Evolutionary conservation across 1,139 yeast genomes (phyloP), one percentile per base, ranked within the genome.

Genomic region (Lipomyces yarrowii): DNA sequence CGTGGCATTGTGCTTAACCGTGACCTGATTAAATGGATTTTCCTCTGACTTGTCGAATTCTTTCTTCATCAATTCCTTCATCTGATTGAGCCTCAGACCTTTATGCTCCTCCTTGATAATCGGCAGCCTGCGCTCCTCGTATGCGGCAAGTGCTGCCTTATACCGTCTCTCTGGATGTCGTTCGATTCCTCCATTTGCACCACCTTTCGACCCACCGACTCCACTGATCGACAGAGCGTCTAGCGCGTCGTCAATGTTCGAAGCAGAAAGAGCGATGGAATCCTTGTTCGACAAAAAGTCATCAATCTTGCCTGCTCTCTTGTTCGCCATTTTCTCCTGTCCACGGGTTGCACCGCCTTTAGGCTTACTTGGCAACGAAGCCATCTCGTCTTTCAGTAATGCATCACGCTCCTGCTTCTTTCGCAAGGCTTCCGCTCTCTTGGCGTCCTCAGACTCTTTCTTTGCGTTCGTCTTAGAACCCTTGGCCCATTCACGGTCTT

Each of bases 131-230:
- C 82, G 80, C 70, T 88, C 94, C 74, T 90, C 92, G 73, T 78
- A 90, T 0, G 90, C 92, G 13, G 85, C 83, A 69, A 82, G 82
- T 0, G 96, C 96, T 21, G 96, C 92, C 80, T 90, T 91, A 77
- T 88, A 90, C 76, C 97, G 84, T 78, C 96, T 84, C 80, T 90
- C 97, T 10, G 97, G 96, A 73, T 90, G 97, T 77, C 91, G 87
- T 71, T 90, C 97, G 65, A 90, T 81, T 66, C 87, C 91, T 74
- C 87, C 89, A 70, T 82, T 80, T 15, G 63, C 32, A 15, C 61
- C 63, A 21, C 46, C 56, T 65, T 80, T 83, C 59, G 82, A 79
- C 32, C 89, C 84, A 21, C 75, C 76, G 6, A 66, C 69, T 32
- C 69, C 68, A 42, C 69, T 71, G 75, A 90, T 81, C 5, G 90